A percentile compares a stretch with the other conserved stretches of the same genome.
Evolutionary conservation across 148 eudicot species (phyloP).

Genomic region (Chenopodium album): DNA sequence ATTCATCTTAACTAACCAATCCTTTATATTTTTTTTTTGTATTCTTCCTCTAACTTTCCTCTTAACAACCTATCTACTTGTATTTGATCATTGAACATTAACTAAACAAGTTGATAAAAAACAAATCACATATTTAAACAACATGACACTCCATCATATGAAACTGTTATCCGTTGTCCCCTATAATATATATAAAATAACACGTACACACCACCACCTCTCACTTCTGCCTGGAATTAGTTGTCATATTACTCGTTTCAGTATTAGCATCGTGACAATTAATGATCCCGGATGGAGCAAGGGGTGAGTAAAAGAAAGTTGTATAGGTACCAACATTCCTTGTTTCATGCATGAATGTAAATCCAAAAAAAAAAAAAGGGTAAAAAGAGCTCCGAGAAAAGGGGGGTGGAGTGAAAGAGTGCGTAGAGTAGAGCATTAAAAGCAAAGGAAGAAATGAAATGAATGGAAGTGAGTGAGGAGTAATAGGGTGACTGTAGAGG

Average conservation of each 20-base stretch:
- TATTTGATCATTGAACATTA: not conserved
- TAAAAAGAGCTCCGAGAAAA: not conserved
- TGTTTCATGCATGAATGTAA: slow-evolving; percentile 12
- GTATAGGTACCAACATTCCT: slow-evolving; percentile 14
- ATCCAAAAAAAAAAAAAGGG: not conserved
- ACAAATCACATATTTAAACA: too few species aligned
- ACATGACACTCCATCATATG: too few species aligned
- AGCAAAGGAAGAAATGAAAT: slow-evolving; percentile 22
- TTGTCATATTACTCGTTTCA: too few species aligned
- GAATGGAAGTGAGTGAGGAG: slow-evolving; percentile 5
- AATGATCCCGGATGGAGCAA: not conserved
- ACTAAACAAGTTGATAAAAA: not conserved
- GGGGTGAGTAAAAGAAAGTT: not conserved
- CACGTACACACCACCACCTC: too few species aligned
- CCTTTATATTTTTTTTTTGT: not conserved
- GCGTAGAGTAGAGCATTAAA: slow-evolving; percentile 20
- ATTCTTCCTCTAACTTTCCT: not conserved
- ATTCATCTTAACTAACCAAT: not conserved
- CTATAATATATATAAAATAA: too few species aligned
- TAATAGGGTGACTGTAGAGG: not conserved
- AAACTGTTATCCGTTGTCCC: too few species aligned
- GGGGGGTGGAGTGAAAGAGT: slow-evolving; percentile 6
- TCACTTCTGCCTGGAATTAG: not conserved
- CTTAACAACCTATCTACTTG: not conserved
- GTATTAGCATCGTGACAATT: too few species aligned